These are phyloP conservation scores for Candida sp. DNA, from an alignment of 1,139 yeast species.

Conservation along the genomic window DNA sequence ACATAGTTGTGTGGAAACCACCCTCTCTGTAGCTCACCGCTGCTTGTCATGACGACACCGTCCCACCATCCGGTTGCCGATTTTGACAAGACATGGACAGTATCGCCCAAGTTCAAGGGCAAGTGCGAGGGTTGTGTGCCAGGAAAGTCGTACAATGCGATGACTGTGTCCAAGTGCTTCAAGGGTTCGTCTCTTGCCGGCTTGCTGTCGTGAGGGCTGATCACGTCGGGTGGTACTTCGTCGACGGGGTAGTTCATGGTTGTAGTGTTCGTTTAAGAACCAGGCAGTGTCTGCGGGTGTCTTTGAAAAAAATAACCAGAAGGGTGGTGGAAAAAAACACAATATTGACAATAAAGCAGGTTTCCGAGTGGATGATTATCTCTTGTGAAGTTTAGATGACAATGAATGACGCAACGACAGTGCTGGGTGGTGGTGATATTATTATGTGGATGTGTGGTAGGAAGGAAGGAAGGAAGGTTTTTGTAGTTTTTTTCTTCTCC, in stretches of 20 bases:
- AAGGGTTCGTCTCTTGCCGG: conserved; percentile 26
- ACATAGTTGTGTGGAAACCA: conserved; percentile 78
- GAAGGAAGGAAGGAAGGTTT: background rate
- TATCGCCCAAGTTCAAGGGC: conserved; percentile 53
- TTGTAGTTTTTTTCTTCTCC: background rate
- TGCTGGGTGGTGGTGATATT: background rate
- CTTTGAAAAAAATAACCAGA: background rate
- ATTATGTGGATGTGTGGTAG: background rate
- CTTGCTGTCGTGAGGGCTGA: conserved; percentile 32
- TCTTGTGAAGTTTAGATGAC: too few relatives aligned
- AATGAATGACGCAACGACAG: too few relatives aligned
- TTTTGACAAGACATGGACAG: conserved; percentile 54
- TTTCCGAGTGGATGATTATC: too few relatives aligned
- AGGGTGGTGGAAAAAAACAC: background rate
- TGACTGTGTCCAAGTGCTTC: conserved; percentile 51
- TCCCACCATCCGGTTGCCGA: conserved; percentile 80
- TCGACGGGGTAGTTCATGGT: conserved; percentile 19
- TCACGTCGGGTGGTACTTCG: conserved; percentile 46
- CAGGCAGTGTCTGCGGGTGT: too few relatives aligned
- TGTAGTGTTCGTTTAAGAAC: background rate
- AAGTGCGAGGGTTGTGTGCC: conserved; percentile 51
- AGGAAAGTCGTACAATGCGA: conserved; percentile 55
- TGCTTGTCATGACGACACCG: conserved; percentile 51
- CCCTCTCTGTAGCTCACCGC: conserved; percentile 58
- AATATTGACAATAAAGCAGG: background rate